Base-by-base conservation (phyloP, 306 rosid genomes). In the Cicer arietinum region DNA sequence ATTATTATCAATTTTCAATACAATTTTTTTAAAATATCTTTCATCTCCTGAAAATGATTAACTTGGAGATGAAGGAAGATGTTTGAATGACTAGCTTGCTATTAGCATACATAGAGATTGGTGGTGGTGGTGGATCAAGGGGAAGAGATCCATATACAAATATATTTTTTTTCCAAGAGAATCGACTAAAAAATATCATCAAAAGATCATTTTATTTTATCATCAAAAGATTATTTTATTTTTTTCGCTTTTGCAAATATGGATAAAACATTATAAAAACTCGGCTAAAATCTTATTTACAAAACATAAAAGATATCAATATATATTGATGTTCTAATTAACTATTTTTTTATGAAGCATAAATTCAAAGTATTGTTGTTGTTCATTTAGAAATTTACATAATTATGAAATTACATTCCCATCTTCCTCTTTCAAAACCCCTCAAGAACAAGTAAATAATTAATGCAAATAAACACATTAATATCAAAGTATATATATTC, bases 71-170 rank as follows among this genome's bases (percentile, higher is more conserved):
- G 35, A 25, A 25, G 35, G 35, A 25, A 25, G 4, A 25, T 25
- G 35, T 25, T 30, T 30, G 37, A 30, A 30, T 30, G 37, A n/a
- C 43, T 10, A 52, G 46, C 22, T 16, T 25, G 67, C 77, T 30
- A 41, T 37, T 18, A 48, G 10, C 25, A 41, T 45, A 48, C 41
- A 37, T 67, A 20, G 20, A 57, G 39, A 56, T 50, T 50, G 66
- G 18, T 18, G 80, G 64, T 18, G 80, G 64, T 72, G 79, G 61
- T 16, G 16, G 35, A 25, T 25, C 30, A 3, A 51, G 50, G 37
- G 64, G 37, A 6, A 2, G 20, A 47, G 16, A n/a, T 48, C 16
- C 25, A 53, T 43, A 53, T 43, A 48, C 39, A 45, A 67, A 67
- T 67, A 12, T 25, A 13, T 14, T 1, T 41, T 41, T 41, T 41